Evolutionary conservation across 108 stramenopile genomes (phyloP), one percentile per base, ranked within the genome.

Genomic region (Parmales sp.): DNA sequence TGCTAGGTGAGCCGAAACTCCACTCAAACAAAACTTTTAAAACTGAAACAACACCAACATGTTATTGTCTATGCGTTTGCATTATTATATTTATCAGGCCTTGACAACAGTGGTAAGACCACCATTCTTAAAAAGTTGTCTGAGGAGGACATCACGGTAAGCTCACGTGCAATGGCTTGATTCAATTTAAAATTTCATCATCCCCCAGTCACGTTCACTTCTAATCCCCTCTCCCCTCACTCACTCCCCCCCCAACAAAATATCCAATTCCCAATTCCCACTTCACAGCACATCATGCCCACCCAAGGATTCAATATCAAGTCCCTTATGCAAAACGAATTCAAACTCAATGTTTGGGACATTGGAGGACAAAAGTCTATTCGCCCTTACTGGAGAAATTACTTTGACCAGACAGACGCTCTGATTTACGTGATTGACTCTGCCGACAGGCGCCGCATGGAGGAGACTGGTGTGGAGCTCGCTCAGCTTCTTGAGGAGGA

Each of bases 231-330:
- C n/a, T 64, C 26, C 37, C 18, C 36, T 64, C 7, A 9, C 36
- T 20, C 63, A n/a, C n/a, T n/a, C n/a, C n/a, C n/a, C n/a, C n/a
- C n/a, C n/a, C n/a, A n/a, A n/a, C n/a, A n/a, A n/a, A n/a, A n/a
- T n/a, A n/a, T n/a, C n/a, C 31, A 60, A 26, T 60, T 34, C 13
- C 54, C 20, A 28, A 9, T 63, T 23, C 18, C 16, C 5, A 0
- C n/a, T 18, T 0, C 26, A 39, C 36, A 44, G 13, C 65, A 71
- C 37, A 83, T 88, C 48, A 85, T 80, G 71, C 86, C 86, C 11
- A 88, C 86, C 37, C 82, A 85, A 63, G 86, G 86, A 37, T 88
- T 88, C 73, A 88, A 88, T 72, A 84, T 88, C 45, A 85, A 88
- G 72, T 77, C 76, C 18, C 51, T 88, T 7, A 72, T 73, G 74